Conservation (phyloP, 129 eudicot species). For the Apium graveolens region DNA sequence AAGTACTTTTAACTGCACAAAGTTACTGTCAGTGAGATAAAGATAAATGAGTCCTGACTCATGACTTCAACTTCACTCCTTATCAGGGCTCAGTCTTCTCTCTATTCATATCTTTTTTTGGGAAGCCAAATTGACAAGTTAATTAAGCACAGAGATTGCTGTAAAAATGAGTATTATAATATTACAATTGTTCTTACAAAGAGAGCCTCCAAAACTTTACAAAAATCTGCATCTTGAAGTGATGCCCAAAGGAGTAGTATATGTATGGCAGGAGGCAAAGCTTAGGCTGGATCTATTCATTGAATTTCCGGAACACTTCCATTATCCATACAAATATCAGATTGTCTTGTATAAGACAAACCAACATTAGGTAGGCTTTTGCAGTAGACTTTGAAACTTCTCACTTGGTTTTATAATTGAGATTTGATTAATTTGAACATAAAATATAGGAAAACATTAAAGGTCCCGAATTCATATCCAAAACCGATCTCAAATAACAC, state of each 20-base stretch:
- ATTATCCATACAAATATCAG: not conserved
- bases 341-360: not conserved
- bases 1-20: not conserved
- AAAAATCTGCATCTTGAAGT: not conserved
- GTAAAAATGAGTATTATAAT: too few relatives aligned
- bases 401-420: not conserved
- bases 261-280: not conserved
- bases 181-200: not conserved
- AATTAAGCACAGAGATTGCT: not conserved
- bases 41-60: slow-evolving; percentile 5
- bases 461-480: too few relatives aligned
- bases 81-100: not conserved
- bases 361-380: not conserved
- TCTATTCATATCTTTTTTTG: not conserved
- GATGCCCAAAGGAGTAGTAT: not conserved
- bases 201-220: not conserved
- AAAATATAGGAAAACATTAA: too few relatives aligned
- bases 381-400: not conserved
- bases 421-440: slow-evolving; percentile 1
- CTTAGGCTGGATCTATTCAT: not conserved
- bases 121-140: not conserved
- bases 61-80: slow-evolving; percentile 6
- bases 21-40: slow-evolving; percentile 1
- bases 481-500: too few relatives aligned
- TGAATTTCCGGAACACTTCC: not conserved